phyloP scores from a whole-genome alignment of 2,329 filamentous ascomycete species.

The Ophiosphaerella korrae region DNA sequence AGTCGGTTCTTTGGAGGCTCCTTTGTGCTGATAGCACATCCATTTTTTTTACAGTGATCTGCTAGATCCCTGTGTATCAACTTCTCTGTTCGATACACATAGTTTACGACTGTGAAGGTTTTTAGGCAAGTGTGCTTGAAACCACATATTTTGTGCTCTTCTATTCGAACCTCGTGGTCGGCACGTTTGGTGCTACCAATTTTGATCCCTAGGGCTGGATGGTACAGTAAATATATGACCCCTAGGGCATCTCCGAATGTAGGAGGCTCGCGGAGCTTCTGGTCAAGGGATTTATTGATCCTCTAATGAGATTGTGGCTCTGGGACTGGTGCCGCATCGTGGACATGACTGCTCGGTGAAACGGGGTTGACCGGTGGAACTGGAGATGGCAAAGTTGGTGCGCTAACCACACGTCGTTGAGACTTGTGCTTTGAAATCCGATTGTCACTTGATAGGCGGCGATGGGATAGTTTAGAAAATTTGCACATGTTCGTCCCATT shows the following conservation, averaged over 20 bases:
- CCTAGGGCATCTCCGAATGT: slow-evolving; percentile 2
- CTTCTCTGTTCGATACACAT: slow-evolving; percentile 1
- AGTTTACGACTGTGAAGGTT: slow-evolving; percentile 2
- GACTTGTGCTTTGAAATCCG: not conserved
- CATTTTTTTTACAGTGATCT: not conserved
- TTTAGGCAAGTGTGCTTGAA: not conserved
- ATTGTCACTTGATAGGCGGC: not conserved
- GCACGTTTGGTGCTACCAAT: slow-evolving; percentile 10
- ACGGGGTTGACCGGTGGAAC: not conserved
- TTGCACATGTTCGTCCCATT: not conserved
- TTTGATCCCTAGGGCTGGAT: slow-evolving; percentile 6
- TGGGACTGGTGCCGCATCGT: no score
- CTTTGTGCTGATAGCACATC: slow-evolving; percentile 1
- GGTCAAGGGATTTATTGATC: slow-evolving; percentile 2
- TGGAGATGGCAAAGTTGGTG: not conserved
- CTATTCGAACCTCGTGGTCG: slow-evolving; percentile 1
- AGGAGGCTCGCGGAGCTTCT: not conserved
- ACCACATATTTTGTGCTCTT: slow-evolving; percentile 6
- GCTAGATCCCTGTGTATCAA: slow-evolving; percentile 10
- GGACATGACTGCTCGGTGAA: no score
- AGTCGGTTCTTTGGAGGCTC: not conserved
- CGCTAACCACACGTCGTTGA: not conserved
- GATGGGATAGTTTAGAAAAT: not conserved
- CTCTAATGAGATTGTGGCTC: not conserved
- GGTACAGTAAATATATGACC: slow-evolving; percentile 10